Evolutionary conservation across 768 basidiomycete genomes (phyloP), one percentile per base, ranked within the genome.

Genomic region (Agaricus blazei): DNA sequence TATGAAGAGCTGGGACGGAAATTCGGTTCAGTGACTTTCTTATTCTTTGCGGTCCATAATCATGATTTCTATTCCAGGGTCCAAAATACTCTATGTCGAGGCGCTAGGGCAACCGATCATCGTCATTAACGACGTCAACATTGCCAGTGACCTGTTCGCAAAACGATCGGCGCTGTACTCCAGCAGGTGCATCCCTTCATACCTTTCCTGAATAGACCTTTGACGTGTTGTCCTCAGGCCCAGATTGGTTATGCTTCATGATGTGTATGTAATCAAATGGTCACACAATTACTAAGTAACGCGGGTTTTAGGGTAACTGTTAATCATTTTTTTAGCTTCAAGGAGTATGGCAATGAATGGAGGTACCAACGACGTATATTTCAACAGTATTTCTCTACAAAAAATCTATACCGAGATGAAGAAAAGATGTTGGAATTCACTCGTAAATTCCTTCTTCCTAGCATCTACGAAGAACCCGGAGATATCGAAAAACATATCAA

Each of bases 131-230:
- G 72, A 76, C 2, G 63, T 71, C 15, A 60, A 75, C 41, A 67
- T 71, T 1, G 75, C 75, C 1, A 68, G 68, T 42, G 82, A 84
- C 31, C 73, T 85, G 1, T 77, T 85, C 42, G 83, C 84, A 47
- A 83, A 77, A 57, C 71, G 79, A 4, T 80, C 77, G n/a, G 61
- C 67, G 14, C 80, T 80, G 45, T 85, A 84, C 59, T 83, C 84
- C 4, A 79, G 81, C 58, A 73, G 80, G 58, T 61, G 40, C 11
- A 54, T 26, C 11, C 4, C 9, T 2, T 24, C 14, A 5, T 9
- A 5, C 31, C 9, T 6, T 4, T 12, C 12, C n/a, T 3, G 11
- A 41, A 26, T 2, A 19, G 6, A 43, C 19, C 2, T 4, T 23
- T 2, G 4, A n/a, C 27, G 4, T 19, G 9, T 28, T 26, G 24